Evolutionary conservation across 805 yeast genomes (phyloP).

Genomic region (Kuraishia hungarica): DNA sequence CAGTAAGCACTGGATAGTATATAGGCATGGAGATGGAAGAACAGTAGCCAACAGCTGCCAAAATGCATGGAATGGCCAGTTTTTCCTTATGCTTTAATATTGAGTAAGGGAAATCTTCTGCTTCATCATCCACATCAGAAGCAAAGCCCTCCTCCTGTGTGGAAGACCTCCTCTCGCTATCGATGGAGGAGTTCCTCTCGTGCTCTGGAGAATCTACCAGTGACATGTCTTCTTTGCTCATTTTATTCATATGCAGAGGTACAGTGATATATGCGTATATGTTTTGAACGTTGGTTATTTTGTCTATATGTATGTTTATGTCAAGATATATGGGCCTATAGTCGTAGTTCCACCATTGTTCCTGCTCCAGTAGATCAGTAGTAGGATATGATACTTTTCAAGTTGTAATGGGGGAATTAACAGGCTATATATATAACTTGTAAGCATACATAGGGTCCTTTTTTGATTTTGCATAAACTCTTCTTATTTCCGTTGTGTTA

Average conservation of each 20-base stretch:
- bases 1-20: conserved; percentile 62
- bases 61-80: conserved; percentile 26
- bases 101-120: not conserved
- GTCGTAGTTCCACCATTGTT: not conserved
- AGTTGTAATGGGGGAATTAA: too few relatives aligned
- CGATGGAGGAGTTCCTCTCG: not conserved
- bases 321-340: too few relatives aligned
- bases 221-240: not conserved
- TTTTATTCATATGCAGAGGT: not conserved
- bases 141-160: not conserved
- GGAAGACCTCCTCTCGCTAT: too few relatives aligned
- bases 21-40: conserved; percentile 65
- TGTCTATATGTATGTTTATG: too few relatives aligned
- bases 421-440: too few relatives aligned
- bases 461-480: too few relatives aligned
- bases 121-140: not conserved
- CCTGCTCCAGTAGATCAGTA: too few relatives aligned
- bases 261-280: not conserved
- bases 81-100: conserved; percentile 35
- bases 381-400: too few relatives aligned
- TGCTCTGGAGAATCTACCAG: not conserved
- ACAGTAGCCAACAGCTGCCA: conserved; percentile 46
- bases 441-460: too few relatives aligned
- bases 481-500: not conserved
- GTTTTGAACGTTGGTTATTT: not conserved